phyloP scores from a whole-genome alignment of 805 yeast genomes.

The Myxozyma mucilagina region DNA sequence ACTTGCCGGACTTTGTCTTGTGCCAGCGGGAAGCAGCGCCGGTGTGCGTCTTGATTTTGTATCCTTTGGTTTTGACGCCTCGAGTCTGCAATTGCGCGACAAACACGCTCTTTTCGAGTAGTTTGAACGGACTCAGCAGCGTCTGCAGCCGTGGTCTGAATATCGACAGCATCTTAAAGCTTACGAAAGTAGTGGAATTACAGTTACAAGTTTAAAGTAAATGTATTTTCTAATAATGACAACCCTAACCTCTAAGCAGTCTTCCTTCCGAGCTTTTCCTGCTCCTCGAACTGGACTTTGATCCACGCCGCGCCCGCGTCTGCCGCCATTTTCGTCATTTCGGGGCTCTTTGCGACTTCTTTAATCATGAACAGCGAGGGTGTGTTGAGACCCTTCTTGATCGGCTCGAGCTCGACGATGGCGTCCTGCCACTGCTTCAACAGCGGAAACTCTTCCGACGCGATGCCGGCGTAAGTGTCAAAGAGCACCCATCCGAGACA shows the following conservation, averaged over 20 bases:
- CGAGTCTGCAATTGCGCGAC: background rate
- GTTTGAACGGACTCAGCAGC: background rate
- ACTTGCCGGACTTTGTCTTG: conserved; percentile 26
- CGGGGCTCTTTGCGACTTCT: conserved; percentile 12
- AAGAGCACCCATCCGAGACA: conserved; percentile 17
- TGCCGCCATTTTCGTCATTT: background rate
- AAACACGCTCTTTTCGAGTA: background rate
- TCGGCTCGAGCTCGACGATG: conserved; percentile 88
- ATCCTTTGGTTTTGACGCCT: conserved; percentile 9
- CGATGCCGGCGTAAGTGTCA: conserved; percentile 21
- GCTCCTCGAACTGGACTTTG: conserved; percentile 6
- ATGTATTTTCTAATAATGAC: background rate
- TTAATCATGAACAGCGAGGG: conserved; percentile 23
- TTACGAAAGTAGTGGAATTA: background rate
- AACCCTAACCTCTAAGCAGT: background rate
- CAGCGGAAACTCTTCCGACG: conserved; percentile 48
- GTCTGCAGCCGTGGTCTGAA: background rate
- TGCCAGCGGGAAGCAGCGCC: conserved; percentile 29
- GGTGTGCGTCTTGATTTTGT: conserved; percentile 30
- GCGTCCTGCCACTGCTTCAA: conserved; percentile 88
- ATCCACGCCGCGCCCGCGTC: conserved; percentile 11
- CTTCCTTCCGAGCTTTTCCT: background rate
- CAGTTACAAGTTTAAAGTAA: background rate
- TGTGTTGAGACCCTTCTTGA: conserved; percentile 40
- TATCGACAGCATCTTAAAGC: too few relatives aligned